Evolutionary conservation across 129 eudicot species (phyloP).

Genomic region (Daucus carota): DNA sequence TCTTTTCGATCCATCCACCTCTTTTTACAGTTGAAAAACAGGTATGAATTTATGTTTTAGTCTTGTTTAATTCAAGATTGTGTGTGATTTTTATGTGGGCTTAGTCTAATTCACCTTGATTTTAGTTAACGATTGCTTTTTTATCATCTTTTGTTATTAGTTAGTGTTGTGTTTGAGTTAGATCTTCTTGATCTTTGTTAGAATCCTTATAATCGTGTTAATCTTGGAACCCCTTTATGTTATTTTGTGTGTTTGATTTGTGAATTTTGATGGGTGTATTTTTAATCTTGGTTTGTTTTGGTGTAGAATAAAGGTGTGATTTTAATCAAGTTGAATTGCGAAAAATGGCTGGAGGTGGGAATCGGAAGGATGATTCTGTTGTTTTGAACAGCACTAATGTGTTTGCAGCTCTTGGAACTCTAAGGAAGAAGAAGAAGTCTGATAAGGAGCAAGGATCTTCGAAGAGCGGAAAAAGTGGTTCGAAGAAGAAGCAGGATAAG

Average conservation of each 20-base stretch:
- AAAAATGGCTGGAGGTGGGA: slow-evolving; percentile 83
- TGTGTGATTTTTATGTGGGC: not conserved
- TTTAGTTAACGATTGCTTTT: not conserved
- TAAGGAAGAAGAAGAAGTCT: slow-evolving; percentile 79
- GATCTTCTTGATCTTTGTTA: slow-evolving; percentile 20
- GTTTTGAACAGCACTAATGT: slow-evolving; percentile 67
- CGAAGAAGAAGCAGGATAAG: slow-evolving; percentile 37
- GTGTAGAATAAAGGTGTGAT: slow-evolving; percentile 15
- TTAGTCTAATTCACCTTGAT: not conserved
- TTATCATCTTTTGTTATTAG: not conserved
- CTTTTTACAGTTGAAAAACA: not conserved
- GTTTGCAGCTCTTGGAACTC: slow-evolving; percentile 70
- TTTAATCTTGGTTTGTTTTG: not conserved
- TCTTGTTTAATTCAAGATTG: not conserved
- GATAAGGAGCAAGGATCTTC: slow-evolving; percentile 47
- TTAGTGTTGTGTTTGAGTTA: not conserved
- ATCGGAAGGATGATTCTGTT: slow-evolving; percentile 53
- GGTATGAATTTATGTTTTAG: not conserved
- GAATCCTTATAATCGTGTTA: not conserved
- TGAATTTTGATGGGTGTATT: slow-evolving; percentile 8
- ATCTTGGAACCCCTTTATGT: slow-evolving; percentile 10
- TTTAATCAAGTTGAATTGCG: slow-evolving; percentile 7
- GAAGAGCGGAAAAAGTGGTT: slow-evolving; percentile 26
- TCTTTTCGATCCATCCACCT: not conserved
- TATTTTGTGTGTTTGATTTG: slow-evolving; percentile 9